Conservation (phyloP, 139 green algal genomes). For the Chlamydomonas sp. region DNA sequence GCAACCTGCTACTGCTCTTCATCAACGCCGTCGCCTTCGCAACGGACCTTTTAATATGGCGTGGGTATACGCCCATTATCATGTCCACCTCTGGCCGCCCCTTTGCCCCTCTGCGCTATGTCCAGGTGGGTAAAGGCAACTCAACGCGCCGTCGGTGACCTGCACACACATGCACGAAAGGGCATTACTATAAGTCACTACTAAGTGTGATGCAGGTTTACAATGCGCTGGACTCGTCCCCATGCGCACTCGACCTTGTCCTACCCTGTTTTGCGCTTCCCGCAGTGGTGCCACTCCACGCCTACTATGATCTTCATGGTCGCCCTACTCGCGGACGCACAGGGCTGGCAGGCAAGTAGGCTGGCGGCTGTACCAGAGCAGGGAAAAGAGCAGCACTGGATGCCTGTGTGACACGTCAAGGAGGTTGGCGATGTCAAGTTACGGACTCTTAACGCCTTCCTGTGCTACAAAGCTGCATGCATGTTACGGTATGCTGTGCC, state of each 20-base stretch:
- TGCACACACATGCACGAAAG: too few species aligned
- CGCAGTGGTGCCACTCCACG: slow-evolving; percentile 58
- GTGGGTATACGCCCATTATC: slow-evolving; percentile 15
- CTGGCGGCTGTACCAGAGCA: not conserved
- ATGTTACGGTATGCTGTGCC: not conserved
- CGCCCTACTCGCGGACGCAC: slow-evolving; percentile 37
- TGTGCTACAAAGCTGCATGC: too few species aligned
- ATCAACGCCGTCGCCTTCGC: slow-evolving; percentile 55
- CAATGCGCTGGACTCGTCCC: too few species aligned
- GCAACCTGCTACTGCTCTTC: slow-evolving; percentile 58
- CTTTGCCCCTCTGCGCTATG: slow-evolving; percentile 56
- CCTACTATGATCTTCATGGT: slow-evolving; percentile 64
- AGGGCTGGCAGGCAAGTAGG: not conserved
- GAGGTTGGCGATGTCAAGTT: too few species aligned
- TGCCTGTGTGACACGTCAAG: not conserved
- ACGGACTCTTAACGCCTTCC: too few species aligned
- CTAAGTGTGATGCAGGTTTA: too few species aligned
- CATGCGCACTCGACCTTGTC: too few species aligned
- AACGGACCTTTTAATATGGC: slow-evolving; percentile 48
- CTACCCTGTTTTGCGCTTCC: too few species aligned
- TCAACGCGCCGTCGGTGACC: too few species aligned
- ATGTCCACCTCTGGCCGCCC: slow-evolving; percentile 1
- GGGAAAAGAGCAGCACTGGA: too few species aligned
- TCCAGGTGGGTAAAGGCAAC: not conserved
- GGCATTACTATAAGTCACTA: too few species aligned